Base-by-base conservation (phyloP, 768 basidiomycete species). In the Lactifluus volemus region DNA sequence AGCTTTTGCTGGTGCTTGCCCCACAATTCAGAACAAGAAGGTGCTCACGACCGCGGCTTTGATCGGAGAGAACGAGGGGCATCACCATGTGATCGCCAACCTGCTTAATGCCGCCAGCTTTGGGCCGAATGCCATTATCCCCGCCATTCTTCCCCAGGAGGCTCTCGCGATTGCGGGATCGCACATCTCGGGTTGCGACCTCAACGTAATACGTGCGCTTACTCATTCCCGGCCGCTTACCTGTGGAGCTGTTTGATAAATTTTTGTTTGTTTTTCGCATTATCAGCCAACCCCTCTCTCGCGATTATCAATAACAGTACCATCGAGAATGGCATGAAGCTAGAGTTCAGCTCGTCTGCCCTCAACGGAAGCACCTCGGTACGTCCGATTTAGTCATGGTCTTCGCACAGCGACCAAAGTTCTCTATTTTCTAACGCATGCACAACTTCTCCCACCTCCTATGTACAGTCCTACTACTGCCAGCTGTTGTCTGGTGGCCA, bases 71-170 rank as follows among this genome's bases (percentile, higher is more conserved):
- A 78, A 89, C 50, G 91, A 93, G 69, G 85, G 88, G 17, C 85
- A 91, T 49, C 91, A 94, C 67, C 84, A 87, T 70, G 84, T 86
- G 1, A 72, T 92, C 48, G 78, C 91, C 54, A 92, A 92, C 75
- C 67, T 90, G 63, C 67, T 93, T 55, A 80, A 79, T 48, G 78
- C 79, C 61, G 84, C 81, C 15, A 78, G 77, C 3, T 76, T 83
- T 17, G 82, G 88, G 56, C 84, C 89, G 5, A 71, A 79, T 47
- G 76, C 86, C 1, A 92, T 91, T 69, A 90, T 92, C 69, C 74
- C 91, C 29, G 76, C 84, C 7, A 74, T 94, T 19, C 75, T 74
- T 12, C 88, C 89, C 11, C 73, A 73, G 42, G 86, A 92, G 69
- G 82, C 90, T 29, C 79, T 92, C 49, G 83, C 88, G 15, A 74